Base-by-base conservation (phyloP, 2,329 filamentous ascomycete species). In the Polychaeton citri region DNA sequence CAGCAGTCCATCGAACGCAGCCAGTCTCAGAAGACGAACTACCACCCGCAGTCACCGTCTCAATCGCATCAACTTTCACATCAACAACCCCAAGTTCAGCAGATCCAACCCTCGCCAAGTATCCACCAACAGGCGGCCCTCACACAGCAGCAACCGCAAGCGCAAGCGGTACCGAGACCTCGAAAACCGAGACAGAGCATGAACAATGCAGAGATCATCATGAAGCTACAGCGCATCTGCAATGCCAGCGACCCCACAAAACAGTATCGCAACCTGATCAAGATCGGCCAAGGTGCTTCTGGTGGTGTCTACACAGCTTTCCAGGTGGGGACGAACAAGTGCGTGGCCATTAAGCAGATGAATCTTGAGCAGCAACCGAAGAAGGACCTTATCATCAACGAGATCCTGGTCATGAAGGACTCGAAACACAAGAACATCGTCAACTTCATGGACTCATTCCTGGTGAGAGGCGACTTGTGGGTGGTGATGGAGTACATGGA, bases 401-500 rank as follows among this genome's bases (percentile, higher is more conserved):
- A 98, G 58, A 98, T 98, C 47, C 64, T 98, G 39, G 90, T 98
- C 39, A 98, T 98, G 90, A 94, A 92, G 65, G 90, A 96, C 53
- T 95, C 87, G 68, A 90, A 84, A 39, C 90, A 98, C 57, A 88
- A 86, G 52, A 96, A 96, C 57, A 93, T 98, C 61, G 90, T 98
- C 62, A 98, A 98, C 61, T 98, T 96, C 61, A 88, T 96, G 64
- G 90, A 96, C 65, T 95, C 87, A 58, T 96, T 87, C 59, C 69
- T 98, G 8, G 81, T 87, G 39, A 74, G 76, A 9, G 83, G 88
- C 30, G 90, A 96, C 59, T 66, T 98, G 19, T 98, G 90, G 90
- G 90, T 98, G 2, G 85, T 96, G 21, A 98, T 98, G 90, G 90
- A 98, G 63, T 98, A 88, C 54, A 98, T 98, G 90, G 88, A 98